phyloP scores from a whole-genome alignment of 1,139 yeast genomes.

The Meyerozyma guilliermondii region DNA sequence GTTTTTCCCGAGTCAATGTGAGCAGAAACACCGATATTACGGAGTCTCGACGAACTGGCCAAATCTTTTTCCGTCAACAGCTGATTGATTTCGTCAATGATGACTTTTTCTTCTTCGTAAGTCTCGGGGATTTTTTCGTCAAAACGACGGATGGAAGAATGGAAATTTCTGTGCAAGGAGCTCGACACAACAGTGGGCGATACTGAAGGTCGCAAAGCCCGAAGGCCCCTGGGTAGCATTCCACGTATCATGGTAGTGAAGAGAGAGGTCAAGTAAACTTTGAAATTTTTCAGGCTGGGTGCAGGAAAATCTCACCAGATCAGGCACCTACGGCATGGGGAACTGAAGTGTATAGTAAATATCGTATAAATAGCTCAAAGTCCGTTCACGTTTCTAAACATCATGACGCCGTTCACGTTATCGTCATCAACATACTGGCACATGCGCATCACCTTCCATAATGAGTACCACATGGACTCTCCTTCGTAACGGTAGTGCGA shows the following conservation, averaged over 20 bases:
- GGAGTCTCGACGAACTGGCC: conserved; percentile 50
- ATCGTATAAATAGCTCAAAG: conserved; percentile 6
- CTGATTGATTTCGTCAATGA: conserved; percentile 55
- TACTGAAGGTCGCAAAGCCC: neutral
- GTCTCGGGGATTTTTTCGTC: conserved; percentile 26
- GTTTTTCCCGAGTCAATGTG: conserved; percentile 37
- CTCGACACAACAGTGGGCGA: neutral
- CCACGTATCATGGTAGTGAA: neutral
- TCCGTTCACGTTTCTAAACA: conserved; percentile 55
- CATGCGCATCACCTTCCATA: conserved; percentile 52
- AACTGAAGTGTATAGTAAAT: neutral
- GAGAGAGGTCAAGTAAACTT: neutral
- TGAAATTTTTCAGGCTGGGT: neutral
- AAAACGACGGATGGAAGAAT: conserved; percentile 2
- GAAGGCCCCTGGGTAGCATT: neutral
- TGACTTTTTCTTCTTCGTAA: conserved; percentile 69
- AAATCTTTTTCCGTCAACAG: conserved; percentile 55
- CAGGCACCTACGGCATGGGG: neutral
- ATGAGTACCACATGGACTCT: conserved; percentile 53
- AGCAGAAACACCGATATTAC: conserved; percentile 97
- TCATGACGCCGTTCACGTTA: conserved; percentile 42
- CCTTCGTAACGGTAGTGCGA: conserved; percentile 47
- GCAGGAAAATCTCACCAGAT: neutral
- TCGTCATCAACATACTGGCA: conserved; percentile 52
- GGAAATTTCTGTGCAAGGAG: neutral